phyloP scores from a whole-genome alignment of 345 rosid species.

The Murraya koenigii region DNA sequence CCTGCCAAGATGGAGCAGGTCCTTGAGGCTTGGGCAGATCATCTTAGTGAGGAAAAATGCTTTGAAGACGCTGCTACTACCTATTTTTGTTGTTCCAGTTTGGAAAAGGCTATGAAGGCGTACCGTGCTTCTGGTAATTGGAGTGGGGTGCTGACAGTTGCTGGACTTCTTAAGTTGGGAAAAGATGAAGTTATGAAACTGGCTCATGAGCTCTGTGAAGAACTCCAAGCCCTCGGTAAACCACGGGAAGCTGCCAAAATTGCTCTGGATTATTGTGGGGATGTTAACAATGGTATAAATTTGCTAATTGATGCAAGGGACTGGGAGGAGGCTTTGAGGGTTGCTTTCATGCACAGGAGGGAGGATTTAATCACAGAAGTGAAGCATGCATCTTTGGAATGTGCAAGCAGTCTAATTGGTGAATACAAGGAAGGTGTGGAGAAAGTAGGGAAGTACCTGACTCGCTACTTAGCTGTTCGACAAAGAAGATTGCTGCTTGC shows the following conservation, averaged over 20 bases:
- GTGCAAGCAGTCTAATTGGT: conserved; percentile 53
- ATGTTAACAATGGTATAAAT: conserved; percentile 59
- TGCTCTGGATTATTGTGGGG: conserved; percentile 81
- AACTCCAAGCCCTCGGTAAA: conserved; percentile 90
- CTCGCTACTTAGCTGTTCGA: conserved; percentile 94
- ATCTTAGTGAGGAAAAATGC: conserved; percentile 66
- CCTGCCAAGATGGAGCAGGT: conserved; percentile 51
- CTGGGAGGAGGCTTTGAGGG: conserved; percentile 95
- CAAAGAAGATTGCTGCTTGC: conserved; percentile 90
- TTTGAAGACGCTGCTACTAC: conserved; percentile 88
- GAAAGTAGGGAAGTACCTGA: conserved; percentile 85
- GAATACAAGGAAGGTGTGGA: conserved; percentile 84
- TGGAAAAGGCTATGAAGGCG: conserved; percentile 85
- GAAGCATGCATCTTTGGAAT: conserved; percentile 68
- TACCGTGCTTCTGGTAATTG: conserved; percentile 85
- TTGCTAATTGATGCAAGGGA: conserved; percentile 80
- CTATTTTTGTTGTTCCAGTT: conserved; percentile 69
- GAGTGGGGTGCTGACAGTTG: conserved; percentile 85
- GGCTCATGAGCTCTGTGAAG: conserved; percentile 88
- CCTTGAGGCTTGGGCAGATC: conserved; percentile 94
- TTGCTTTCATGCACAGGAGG: conserved; percentile 64
- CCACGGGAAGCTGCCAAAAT: conserved; percentile 95
- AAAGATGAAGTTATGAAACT: conserved; percentile 64
- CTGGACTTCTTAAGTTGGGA: conserved; percentile 73
- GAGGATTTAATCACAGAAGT: conserved; percentile 64